Base-by-base conservation (phyloP, 768 basidiomycete genomes). In the Amanita subjunquillea region DNA sequence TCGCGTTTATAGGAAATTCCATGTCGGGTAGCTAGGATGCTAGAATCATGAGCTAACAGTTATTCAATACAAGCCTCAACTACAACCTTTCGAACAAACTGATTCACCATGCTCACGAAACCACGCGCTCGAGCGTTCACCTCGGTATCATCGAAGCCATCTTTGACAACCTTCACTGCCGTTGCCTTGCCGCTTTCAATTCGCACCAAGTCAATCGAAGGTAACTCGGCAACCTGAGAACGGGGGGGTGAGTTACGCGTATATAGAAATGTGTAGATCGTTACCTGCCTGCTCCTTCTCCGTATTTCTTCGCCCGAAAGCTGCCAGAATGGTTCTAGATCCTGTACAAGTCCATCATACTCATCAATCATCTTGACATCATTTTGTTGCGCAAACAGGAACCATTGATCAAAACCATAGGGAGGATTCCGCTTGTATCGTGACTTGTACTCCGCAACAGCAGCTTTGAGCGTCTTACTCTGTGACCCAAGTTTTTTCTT, bases 1-100 rank as follows among this genome's bases (percentile, higher is more conserved):
- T 88, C 22, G 88, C 82, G 60, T 97, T 98, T 68, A 99, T 82
- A 0, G 96, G 82, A 57, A 99, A 83, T 60, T 96, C 87, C 84
- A 99, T 84, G 70, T 98, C 83, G 10, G 95, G 94, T 3, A 98
- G 76, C 83, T 92, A 40, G 25, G 45, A 44, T 0, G 2, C 44
- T 27, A 6, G 25, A 52, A 54, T 37, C 43, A 37, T 38, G 54
- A 50, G 52, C 29, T 53, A 22, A 15, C 25, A 51, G 39, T 6
- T 22, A 43, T 36, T 3, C 20, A 42, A 34, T 23, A 22, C 23
- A 23, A 53, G 23, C 20, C 37, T 36, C 5, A 29, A 34, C 27
- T 22, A 67, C 74, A 48, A 87, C 88, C 60, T 75, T 74, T 53
- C 77, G 62, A 53, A 74, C 75, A 62, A 92, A 92, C 55, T 78